Evolutionary conservation across 495 filamentous ascomycete species (phyloP).

Genomic region (Tuber indicum): DNA sequence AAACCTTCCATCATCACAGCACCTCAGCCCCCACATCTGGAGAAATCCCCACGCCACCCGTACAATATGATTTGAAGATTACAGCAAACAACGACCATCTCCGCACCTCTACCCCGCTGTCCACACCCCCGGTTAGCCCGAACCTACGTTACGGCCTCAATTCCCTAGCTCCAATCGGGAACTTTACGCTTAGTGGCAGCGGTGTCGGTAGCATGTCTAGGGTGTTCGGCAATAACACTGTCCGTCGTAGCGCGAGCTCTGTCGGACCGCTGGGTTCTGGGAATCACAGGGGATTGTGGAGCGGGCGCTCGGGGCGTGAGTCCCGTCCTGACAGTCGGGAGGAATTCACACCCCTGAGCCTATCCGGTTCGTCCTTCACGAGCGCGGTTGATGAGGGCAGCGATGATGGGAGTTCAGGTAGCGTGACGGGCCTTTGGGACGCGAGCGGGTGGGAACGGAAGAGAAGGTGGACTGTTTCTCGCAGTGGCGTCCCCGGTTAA

Average conservation of each 20-base stretch:
- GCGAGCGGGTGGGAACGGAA: conserved; percentile 31
- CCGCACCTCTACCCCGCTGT: conserved; percentile 15
- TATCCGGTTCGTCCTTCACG: conserved; percentile 24
- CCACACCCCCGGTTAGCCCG: conserved; percentile 25
- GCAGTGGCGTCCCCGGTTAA: conserved; percentile 28
- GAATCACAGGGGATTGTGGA: conserved; percentile 28
- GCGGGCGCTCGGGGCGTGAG: conserved; percentile 17
- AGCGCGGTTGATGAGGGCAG: conserved; percentile 24
- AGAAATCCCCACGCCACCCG: conserved; percentile 40
- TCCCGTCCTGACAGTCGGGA: conserved; percentile 19
- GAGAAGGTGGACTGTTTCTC: conserved; percentile 34
- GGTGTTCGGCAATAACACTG: conserved; percentile 10
- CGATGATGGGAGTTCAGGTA: conserved; percentile 25
- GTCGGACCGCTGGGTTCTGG: conserved; percentile 4
- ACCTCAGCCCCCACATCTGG: conserved; percentile 29
- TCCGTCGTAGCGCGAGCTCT: conserved; percentile 30
- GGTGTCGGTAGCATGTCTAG: conserved; percentile 13
- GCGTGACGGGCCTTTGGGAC: conserved; percentile 21
- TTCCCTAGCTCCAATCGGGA: conserved; percentile 16
- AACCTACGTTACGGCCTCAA: conserved; percentile 13
- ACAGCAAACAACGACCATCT: conserved; percentile 33
- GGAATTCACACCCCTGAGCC: conserved; percentile 6
- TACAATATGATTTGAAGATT: conserved; percentile 27
- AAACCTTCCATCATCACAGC: conserved; percentile 37
- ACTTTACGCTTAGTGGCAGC: conserved; percentile 23